A percentile compares a stretch with the other conserved stretches of the same genome.
These are phyloP conservation scores for Dioscorea alata DNA, from an alignment of 106 monocot species.

Conservation along the genomic window DNA sequence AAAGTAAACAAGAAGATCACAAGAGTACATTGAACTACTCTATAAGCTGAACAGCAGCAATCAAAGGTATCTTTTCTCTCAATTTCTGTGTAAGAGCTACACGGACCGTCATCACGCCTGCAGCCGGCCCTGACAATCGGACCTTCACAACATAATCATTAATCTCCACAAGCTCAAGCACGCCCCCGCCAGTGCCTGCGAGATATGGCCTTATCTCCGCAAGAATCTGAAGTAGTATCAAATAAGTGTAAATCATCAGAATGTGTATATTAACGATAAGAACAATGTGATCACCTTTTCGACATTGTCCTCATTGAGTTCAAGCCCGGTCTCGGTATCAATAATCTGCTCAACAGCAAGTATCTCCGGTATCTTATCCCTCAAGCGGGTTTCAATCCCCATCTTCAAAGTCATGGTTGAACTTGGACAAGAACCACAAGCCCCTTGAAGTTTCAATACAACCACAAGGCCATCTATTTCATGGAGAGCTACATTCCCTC, in stretches of 20 bases:
- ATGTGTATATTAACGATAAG: not conserved
- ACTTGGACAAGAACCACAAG: constrained; percentile 94
- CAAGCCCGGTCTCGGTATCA: constrained; percentile 87
- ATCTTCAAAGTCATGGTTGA: constrained; percentile 94
- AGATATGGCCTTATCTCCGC: constrained; percentile 92
- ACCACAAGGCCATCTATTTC: constrained; percentile 98
- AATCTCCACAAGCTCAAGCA: constrained; percentile 67
- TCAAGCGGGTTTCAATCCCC: constrained; percentile 87
- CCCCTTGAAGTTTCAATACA: constrained; percentile 86
- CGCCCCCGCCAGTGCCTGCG: constrained; percentile 77
- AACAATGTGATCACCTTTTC: constrained; percentile 59
- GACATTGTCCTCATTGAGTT: constrained; percentile 79
- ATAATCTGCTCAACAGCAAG: constrained; percentile 75
- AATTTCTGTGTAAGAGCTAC: constrained; percentile 87
- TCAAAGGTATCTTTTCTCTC: constrained; percentile 85
- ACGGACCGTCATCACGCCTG: constrained; percentile 84
- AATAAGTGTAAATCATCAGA: too few species aligned
- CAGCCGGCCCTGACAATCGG: constrained; percentile 72
- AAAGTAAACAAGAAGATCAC: not conserved
- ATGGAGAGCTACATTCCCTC: constrained; percentile 89
- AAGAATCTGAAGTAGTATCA: constrained; percentile 8
- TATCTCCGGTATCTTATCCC: constrained; percentile 94
- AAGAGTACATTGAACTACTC: constrained; percentile 26
- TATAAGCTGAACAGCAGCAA: constrained; percentile 66
- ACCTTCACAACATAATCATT: constrained; percentile 57